Conservation (phyloP, 202 grass and related monocot genomes). For the Setaria italica region DNA sequence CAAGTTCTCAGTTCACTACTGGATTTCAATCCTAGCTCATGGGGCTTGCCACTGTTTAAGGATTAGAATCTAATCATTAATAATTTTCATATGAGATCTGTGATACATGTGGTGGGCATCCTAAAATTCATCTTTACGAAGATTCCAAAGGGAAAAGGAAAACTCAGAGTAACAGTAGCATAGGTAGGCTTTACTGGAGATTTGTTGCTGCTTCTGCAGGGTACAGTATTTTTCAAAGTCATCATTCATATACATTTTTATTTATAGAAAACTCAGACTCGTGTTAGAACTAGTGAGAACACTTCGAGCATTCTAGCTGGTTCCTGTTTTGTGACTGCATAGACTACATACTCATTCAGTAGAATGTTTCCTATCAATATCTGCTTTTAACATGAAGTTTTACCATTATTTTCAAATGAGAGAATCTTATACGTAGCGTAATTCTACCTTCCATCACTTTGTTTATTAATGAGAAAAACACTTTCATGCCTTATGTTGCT, state of each 20-base stretch:
- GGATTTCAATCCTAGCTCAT: constrained; percentile 70
- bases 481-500: too few species aligned
- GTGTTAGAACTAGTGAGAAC: neutral
- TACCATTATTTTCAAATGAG: too few species aligned
- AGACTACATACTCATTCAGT: too few species aligned
- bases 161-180: neutral
- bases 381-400: too few species aligned
- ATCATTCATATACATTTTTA: neutral
- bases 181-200: neutral
- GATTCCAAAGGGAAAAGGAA: neutral
- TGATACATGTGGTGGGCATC: neutral
- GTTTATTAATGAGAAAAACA: too few species aligned
- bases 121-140: neutral
- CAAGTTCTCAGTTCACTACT: constrained; percentile 77
- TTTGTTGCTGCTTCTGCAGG: neutral
- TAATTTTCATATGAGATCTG: neutral
- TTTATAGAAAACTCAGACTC: neutral
- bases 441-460: too few species aligned
- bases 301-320: neutral
- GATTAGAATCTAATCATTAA: constrained; percentile 27
- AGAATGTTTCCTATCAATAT: too few species aligned
- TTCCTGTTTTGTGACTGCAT: too few species aligned
- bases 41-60: constrained; percentile 81
- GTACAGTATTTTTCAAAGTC: neutral
- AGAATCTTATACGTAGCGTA: too few species aligned